Conservation (phyloP, 2,329 filamentous ascomycete species). For the Aspergillus clavatus region DNA sequence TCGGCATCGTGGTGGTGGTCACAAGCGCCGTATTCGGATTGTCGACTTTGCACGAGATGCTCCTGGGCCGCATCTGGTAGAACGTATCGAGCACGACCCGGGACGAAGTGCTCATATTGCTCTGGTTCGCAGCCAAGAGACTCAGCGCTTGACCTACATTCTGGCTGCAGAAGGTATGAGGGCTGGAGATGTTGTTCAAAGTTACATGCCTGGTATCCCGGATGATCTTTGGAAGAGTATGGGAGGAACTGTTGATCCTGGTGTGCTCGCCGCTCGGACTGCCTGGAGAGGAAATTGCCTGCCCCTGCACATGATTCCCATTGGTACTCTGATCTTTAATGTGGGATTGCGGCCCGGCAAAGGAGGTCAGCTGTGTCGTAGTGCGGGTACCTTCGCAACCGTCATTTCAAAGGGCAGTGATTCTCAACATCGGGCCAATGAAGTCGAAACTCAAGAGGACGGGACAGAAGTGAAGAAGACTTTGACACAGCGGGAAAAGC, state of each 20-base stretch:
- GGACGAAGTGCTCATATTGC: conserved; percentile 91
- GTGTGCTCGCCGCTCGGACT: conserved; percentile 91
- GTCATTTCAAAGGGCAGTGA: conserved; percentile 77
- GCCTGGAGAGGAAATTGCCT: conserved; percentile 92
- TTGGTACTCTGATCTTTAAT: conserved; percentile 89
- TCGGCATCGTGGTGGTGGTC: conserved; percentile 85
- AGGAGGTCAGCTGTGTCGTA: conserved; percentile 85
- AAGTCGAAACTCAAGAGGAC: conserved; percentile 49
- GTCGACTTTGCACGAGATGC: conserved; percentile 80
- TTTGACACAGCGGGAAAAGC: conserved; percentile 34
- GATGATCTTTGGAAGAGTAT: conserved; percentile 81
- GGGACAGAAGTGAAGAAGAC: conserved; percentile 27
- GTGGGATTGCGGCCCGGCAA: conserved; percentile 70
- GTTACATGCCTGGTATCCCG: conserved; percentile 85
- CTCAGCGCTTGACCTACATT: conserved; percentile 78
- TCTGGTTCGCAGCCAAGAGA: conserved; percentile 69
- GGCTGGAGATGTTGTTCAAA: conserved; percentile 85
- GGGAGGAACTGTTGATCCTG: conserved; percentile 88
- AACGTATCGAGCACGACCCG: conserved; percentile 94
- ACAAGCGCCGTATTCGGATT: conserved; percentile 83
- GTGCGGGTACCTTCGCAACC: conserved; percentile 85
- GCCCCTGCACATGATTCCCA: conserved; percentile 89
- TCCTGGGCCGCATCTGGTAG: conserved; percentile 79
- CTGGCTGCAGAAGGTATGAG: conserved; percentile 92
- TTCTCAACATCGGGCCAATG: conserved; percentile 53